Evolutionary conservation across 345 rosid species (phyloP).

Genomic region (Boechera divaricarpa): DNA sequence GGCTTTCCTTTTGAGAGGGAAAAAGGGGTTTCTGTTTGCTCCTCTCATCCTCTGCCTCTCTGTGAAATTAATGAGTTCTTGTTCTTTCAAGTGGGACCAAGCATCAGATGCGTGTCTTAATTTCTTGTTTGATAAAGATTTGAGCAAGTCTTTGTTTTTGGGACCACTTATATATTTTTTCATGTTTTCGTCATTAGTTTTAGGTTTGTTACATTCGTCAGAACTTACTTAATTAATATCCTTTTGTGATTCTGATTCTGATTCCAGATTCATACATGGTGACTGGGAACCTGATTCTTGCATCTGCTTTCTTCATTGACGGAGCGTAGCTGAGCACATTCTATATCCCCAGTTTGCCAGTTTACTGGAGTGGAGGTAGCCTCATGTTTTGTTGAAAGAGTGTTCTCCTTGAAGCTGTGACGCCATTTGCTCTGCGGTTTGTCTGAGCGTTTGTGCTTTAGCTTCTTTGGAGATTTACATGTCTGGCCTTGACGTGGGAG

Average conservation of each 20-base stretch:
- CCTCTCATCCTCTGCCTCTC: conserved; percentile 31
- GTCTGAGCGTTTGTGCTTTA: conserved; percentile 36
- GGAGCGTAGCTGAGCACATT: conserved; percentile 31
- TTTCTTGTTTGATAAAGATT: conserved; percentile 33
- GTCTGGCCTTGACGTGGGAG: conserved; percentile 72
- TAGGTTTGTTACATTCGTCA: not conserved
- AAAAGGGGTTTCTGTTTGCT: conserved; percentile 29
- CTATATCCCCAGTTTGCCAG: conserved; percentile 2
- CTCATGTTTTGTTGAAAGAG: conserved; percentile 14
- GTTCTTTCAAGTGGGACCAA: conserved; percentile 38
- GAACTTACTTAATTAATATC: too few species aligned
- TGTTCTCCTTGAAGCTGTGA: conserved; percentile 40
- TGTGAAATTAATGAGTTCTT: conserved; percentile 31
- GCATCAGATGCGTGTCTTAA: conserved; percentile 38
- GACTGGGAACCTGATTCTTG: conserved; percentile 42
- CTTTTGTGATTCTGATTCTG: not conserved
- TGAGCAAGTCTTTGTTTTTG: conserved; percentile 28
- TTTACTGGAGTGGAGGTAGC: not conserved
- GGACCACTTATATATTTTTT: conserved; percentile 25
- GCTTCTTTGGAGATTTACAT: conserved; percentile 76
- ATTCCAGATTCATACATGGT: conserved; percentile 35
- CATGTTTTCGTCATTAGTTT: conserved; percentile 28
- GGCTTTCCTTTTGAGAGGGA: conserved; percentile 24
- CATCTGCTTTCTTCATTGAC: conserved; percentile 31
- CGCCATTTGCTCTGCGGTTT: conserved; percentile 38